Evolutionary conservation across 345 rosid species (phyloP).

Genomic region (Hibiscus mutabilis): DNA sequence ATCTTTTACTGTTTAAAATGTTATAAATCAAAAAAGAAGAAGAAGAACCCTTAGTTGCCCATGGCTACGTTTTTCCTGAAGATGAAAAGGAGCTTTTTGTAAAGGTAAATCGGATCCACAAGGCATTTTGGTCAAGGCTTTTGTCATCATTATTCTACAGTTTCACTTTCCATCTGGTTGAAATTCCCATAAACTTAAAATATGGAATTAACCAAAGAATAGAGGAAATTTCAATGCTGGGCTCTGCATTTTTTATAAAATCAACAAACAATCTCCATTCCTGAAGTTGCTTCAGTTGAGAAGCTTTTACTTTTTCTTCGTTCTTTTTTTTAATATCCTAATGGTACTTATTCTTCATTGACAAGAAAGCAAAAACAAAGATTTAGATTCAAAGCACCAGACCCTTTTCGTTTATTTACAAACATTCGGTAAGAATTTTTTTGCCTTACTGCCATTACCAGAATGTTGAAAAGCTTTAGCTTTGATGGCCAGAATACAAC

Average conservation of each 20-base stretch:
- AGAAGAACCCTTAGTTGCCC: too few species aligned
- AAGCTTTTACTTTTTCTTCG: conserved; percentile 9
- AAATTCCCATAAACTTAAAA: background rate
- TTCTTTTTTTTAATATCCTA: background rate
- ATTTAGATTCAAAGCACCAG: background rate
- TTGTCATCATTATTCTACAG: background rate
- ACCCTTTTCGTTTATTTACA: background rate
- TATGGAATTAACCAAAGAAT: background rate
- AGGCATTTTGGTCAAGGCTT: background rate
- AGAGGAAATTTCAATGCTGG: background rate
- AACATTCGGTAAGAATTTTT: background rate
- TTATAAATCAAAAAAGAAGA: too few species aligned
- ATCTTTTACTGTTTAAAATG: too few species aligned
- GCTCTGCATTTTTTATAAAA: background rate
- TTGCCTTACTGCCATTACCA: background rate
- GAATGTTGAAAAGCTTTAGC: background rate
- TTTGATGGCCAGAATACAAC: conserved; percentile 12
- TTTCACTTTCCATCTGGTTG: background rate
- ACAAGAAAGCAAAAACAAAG: conserved; percentile 4
- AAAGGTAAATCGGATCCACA: conserved; percentile 14
- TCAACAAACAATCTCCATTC: background rate
- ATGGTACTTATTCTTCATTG: conserved; percentile 16
- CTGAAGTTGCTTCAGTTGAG: conserved; percentile 15
- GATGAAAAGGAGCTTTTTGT: conserved; percentile 4
- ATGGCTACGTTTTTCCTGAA: background rate